Evolutionary conservation across 2,329 filamentous ascomycete genomes (phyloP), one percentile per base, ranked within the genome.

Genomic region (Xylariaceae sp.): DNA sequence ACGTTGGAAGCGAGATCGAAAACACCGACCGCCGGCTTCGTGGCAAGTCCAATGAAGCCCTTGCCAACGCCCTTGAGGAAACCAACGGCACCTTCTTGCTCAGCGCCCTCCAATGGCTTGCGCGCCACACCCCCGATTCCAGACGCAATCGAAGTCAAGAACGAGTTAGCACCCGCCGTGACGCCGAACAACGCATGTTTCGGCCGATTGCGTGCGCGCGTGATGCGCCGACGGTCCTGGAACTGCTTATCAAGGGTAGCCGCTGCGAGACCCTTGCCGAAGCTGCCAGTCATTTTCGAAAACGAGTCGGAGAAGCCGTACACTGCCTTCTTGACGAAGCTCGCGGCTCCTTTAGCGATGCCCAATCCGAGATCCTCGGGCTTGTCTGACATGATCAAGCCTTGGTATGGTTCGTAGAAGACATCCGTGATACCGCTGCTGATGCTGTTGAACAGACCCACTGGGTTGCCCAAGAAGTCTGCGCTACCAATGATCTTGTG

Each of bases 41-140:
- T 99, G 1, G 92, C 92, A n/a, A 97, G 79, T 10, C 94, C 94
- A 1, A 97, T 81, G 17, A 97, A 82, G 17, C 94, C 94, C 77
- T 97, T 99, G 58, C 94, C 94, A 44, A 99, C 89, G 57, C 94
- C 94, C 77, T 99, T 99, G 76, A 99, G 90, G 77, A 99, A 99
- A 0, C 94, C 94, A 3, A 92, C 80, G 0, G 92, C 88, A 13
- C 94, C 94, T 75, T 97, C 95, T 71, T 94, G 92, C 75, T 99
- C 94, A 0, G 94, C 94, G 7, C 94, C 94, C 75, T 99, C 90
- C 17, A 99, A 81, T 0, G 95, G 94, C 70, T 99, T 96, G 47
- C 92, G 87, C 3, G 93, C 94, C 4, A 99, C 82, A 2, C 94
- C 94, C 18, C 93, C 93, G 10, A 99, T 92, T 34, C 95, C 94